Percentiles rank a stretch among this genome's conserved stretches.
These are phyloP conservation scores for Heritiera littoralis DNA, from an alignment of 345 rosid species.

Conservation along the genomic window DNA sequence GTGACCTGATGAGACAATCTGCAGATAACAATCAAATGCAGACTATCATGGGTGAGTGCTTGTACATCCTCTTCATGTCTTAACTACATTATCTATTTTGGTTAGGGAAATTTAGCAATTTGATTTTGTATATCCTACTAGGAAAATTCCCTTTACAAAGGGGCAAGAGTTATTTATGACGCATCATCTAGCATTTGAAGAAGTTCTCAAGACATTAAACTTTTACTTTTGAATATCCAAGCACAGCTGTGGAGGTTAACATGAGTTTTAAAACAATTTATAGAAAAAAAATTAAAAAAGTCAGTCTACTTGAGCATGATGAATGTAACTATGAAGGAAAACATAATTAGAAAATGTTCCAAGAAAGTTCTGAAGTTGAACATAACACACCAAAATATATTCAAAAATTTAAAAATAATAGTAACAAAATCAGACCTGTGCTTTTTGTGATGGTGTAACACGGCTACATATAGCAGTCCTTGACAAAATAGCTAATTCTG, in stretches of 20 bases:
- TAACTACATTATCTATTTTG: background rate
- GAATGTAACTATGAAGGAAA: background rate
- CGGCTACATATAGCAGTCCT: conserved; percentile 99
- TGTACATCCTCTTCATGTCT: background rate
- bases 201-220: background rate
- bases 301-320: background rate
- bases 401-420: background rate
- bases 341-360: background rate
- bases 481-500: conserved; percentile 88
- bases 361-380: background rate
- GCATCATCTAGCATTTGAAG: background rate
- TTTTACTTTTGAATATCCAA: background rate
- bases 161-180: background rate
- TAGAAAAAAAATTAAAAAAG: background rate
- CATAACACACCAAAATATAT: conserved; percentile 11
- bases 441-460: conserved; percentile 97
- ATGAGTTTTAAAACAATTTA: background rate
- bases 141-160: background rate
- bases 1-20: background rate
- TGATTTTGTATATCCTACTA: background rate
- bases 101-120: background rate
- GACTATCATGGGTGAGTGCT: background rate
- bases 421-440: conserved; percentile 61
- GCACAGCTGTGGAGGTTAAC: background rate
- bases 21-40: background rate